phyloP scores from a whole-genome alignment of 2,329 filamentous ascomycete species.

The Hawksworthiomyces lignivorus region DNA sequence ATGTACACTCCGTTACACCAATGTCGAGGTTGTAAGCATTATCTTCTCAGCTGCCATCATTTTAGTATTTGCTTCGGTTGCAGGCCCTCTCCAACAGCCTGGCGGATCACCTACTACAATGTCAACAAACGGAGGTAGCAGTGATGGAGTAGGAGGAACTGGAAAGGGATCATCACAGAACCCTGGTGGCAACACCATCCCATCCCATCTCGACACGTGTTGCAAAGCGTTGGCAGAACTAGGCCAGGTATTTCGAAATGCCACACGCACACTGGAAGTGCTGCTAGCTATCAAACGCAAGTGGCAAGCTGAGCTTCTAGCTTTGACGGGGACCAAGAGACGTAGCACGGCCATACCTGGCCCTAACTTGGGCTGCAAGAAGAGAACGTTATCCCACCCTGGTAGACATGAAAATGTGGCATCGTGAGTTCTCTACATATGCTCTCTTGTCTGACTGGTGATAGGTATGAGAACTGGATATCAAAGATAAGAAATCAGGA shows the following conservation, averaged over 20 bases:
- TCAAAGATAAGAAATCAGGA: neutral
- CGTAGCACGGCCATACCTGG: neutral
- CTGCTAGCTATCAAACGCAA: slow-evolving; percentile 1
- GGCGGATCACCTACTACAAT: too few relatives aligned
- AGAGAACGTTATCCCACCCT: neutral
- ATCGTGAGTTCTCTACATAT: too few relatives aligned
- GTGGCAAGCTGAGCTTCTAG: slow-evolving; percentile 2
- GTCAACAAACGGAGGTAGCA: too few relatives aligned
- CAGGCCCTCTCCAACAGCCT: too few relatives aligned
- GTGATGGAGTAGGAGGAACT: too few relatives aligned
- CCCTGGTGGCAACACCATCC: neutral
- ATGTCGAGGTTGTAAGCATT: slow-evolving; percentile 33
- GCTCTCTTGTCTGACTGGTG: too few relatives aligned
- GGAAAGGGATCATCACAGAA: neutral
- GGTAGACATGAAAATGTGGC: neutral
- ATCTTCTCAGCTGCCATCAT: slow-evolving; percentile 34
- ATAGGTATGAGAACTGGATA: neutral
- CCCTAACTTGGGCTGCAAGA: neutral
- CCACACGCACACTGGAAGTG: slow-evolving; percentile 1
- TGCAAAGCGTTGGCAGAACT: slow-evolving; percentile 5
- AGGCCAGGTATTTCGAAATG: slow-evolving; percentile 1
- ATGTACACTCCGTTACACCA: slow-evolving; percentile 34
- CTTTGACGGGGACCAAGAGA: slow-evolving; percentile 2
- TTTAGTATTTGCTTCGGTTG: slow-evolving; percentile 21
- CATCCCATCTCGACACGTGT: slow-evolving; percentile 4